phyloP scores from a whole-genome alignment of 2,329 filamentous ascomycete genomes.

The Monosporascus sp. region DNA sequence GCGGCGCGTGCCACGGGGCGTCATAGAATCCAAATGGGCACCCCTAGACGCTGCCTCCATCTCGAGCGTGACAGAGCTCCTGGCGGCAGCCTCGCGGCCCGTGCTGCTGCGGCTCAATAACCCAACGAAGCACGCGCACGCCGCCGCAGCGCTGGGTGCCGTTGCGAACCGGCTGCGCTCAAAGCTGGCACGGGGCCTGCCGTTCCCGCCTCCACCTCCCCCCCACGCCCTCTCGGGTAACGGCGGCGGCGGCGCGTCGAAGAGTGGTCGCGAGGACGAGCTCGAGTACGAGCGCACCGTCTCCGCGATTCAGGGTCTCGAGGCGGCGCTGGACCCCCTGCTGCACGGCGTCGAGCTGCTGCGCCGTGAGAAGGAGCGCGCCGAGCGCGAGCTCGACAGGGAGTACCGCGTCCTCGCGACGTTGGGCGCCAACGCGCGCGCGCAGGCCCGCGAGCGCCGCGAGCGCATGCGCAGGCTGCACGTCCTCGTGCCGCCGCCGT shows the following conservation, averaged over 20 bases:
- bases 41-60: conserved; percentile 50
- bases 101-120: conserved; percentile 52
- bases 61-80: conserved; percentile 47
- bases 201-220: conserved; percentile 53
- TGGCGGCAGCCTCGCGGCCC: conserved; percentile 55
- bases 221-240: conserved; percentile 6
- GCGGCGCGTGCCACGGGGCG: conserved; percentile 52
- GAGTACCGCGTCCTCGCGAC: conserved; percentile 47
- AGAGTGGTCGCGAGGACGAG: conserved; percentile 44
- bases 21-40: conserved; percentile 65
- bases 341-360: conserved; percentile 60
- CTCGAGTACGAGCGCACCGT: conserved; percentile 62
- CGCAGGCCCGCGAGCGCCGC: conserved; percentile 46
- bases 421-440: conserved; percentile 52
- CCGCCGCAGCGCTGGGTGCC: conserved; percentile 48
- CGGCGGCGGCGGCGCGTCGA: conserved; percentile 23
- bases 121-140: conserved; percentile 44
- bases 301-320: conserved; percentile 50
- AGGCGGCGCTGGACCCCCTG: conserved; percentile 55
- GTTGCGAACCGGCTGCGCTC: conserved; percentile 50
- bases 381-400: conserved; percentile 49
- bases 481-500: conserved; percentile 38
- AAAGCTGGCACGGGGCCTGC: conserved; percentile 54
- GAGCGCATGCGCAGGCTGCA: conserved; percentile 45
- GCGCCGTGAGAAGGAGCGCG: conserved; percentile 48